Conservation (phyloP, 345 rosid species). For the Rubroshorea leprosula region DNA sequence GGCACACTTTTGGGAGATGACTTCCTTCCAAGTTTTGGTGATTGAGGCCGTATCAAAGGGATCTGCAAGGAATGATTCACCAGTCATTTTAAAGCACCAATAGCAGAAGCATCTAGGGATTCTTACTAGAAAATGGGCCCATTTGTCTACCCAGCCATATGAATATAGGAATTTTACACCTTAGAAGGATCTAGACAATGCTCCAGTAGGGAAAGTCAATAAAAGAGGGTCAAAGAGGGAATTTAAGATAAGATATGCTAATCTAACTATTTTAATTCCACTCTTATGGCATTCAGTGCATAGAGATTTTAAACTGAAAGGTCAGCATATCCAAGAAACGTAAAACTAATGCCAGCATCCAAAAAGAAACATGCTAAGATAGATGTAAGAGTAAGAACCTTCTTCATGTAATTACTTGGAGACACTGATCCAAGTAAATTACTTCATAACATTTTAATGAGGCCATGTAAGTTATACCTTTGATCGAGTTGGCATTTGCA, state of each 20-base stretch:
- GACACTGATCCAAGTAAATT: conserved; percentile 11
- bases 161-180: no score
- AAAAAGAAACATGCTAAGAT: background rate
- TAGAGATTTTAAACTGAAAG: no score
- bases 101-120: no score
- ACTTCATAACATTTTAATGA: conserved; percentile 1
- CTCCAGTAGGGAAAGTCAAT: no score
- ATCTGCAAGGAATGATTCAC: conserved; percentile 33
- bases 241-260: no score
- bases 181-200: no score
- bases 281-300: background rate
- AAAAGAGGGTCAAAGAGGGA: no score
- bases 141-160: no score
- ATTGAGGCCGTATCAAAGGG: conserved; percentile 30
- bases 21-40: conserved; percentile 47
- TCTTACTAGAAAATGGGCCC: no score
- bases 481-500: conserved; percentile 26
- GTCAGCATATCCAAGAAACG: no score
- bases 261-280: no score
- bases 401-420: conserved; percentile 10
- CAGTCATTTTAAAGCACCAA: background rate
- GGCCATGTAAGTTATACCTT: conserved; percentile 29
- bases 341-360: background rate
- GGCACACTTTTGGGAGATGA: conserved; percentile 25
- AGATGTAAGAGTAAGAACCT: conserved; percentile 30